Evolutionary conservation across 2,329 filamentous ascomycete species (phyloP), one percentile per base, ranked within the genome.

Genomic region (Paecilomyces niveus): DNA sequence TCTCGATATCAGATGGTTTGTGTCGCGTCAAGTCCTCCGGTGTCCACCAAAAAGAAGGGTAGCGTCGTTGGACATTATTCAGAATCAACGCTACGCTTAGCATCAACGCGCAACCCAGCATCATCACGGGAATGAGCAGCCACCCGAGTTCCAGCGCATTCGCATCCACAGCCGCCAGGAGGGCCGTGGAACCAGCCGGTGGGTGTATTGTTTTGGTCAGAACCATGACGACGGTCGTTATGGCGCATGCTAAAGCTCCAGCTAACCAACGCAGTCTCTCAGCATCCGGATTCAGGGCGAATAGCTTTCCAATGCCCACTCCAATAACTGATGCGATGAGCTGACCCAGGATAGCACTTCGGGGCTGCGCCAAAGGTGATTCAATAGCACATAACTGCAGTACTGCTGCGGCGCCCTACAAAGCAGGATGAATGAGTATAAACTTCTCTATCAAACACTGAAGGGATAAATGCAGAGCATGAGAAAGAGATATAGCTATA

Each of bases 171-270:
- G 88, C 85, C 0, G 87, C 87, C 26, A 92, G 74, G 1, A 92
- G 73, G 0, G 87, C 88, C 0, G 88, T 92, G 8, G 89, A 88
- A 3, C 89, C 89, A 0, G 87, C 89, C 0, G 89, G 89, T 0
- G 89, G 89, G 63, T 92, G 87, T 0, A 89, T 80, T 0, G 88
- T 90, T 56, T 86, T 87, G 1, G 88, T 91, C 22, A 90, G 65
- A 0, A 80, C 81, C 89, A 91, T 92, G 58, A 84, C 59, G 1
- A 81, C 76, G 0, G 84, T 88, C 0, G 88, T 81, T 2, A 80
- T 69, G 0, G 85, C 87, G 63, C 87, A 89, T 1, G 86, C 78
- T 0, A 91, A 72, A 10, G 87, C 83, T 10, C 85, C 88, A 1
- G 81, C 87, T 0, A 90, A 67, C 81, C 85, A 89, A 31, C 82